phyloP scores from a whole-genome alignment of 2,329 filamentous ascomycete genomes.

The Pseudogymnoascus sp. region DNA sequence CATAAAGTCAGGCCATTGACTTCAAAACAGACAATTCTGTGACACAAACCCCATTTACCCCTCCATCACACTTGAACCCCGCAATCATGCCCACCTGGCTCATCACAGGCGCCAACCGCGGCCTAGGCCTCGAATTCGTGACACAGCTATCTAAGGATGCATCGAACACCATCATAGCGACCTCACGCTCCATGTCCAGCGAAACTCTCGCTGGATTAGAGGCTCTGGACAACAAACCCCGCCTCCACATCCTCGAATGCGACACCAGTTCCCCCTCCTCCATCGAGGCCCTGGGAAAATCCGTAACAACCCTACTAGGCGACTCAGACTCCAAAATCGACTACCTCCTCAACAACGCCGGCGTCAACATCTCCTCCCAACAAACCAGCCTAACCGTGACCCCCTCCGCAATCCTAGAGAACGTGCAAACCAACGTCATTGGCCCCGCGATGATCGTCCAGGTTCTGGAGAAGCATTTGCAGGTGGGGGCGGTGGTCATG shows the following conservation, averaged over 20 bases:
- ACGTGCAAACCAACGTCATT: slow-evolving; percentile 38
- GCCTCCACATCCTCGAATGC: slow-evolving; percentile 33
- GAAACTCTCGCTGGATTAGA: slow-evolving; percentile 25
- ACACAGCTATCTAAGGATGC: slow-evolving; percentile 23
- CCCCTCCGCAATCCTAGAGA: slow-evolving; percentile 29
- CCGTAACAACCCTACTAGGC: slow-evolving; percentile 26
- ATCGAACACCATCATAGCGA: slow-evolving; percentile 32
- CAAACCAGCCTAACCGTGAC: slow-evolving; percentile 34
- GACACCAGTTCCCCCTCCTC: slow-evolving; percentile 31
- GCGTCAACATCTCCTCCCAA: slow-evolving; percentile 31
- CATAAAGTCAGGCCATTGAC: no score
- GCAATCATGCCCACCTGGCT: slow-evolving; percentile 13
- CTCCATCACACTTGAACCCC: neutral
- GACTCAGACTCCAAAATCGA: slow-evolving; percentile 29
- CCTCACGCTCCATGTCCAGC: slow-evolving; percentile 26
- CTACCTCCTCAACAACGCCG: slow-evolving; percentile 34
- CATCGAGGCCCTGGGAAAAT: slow-evolving; percentile 29
- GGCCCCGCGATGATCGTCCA: slow-evolving; percentile 39
- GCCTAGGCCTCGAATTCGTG: slow-evolving; percentile 18
- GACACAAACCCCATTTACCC: neutral
- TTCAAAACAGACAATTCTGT: neutral
- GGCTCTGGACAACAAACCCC: slow-evolving; percentile 16
- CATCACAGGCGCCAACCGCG: slow-evolving; percentile 20
- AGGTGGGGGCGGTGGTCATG: slow-evolving; percentile 14
- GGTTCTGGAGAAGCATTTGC: slow-evolving; percentile 21